These are phyloP conservation scores for Gossypium mustelinum DNA, from an alignment of 345 rosid genomes.

Conservation along the genomic window DNA sequence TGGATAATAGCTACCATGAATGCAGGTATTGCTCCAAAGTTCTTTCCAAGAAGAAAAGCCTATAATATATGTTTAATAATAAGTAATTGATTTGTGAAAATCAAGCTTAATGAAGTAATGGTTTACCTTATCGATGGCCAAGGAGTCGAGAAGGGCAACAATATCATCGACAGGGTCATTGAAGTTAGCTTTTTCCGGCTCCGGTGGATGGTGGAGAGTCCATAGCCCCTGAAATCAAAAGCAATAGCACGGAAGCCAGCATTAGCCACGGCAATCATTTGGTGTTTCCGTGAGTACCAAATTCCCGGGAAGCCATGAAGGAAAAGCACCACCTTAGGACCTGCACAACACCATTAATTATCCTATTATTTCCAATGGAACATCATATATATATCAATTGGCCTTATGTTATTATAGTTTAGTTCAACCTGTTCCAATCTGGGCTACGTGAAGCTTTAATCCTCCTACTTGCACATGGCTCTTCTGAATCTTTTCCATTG, in stretches of 20 bases:
- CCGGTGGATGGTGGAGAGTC: slow-evolving; percentile 22
- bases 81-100: no score
- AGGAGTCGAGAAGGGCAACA: slow-evolving; percentile 27
- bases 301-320: slow-evolving; percentile 41
- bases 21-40: slow-evolving; percentile 28
- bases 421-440: neutral
- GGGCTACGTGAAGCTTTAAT: neutral
- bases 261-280: slow-evolving; percentile 32
- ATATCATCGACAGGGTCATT: slow-evolving; percentile 32
- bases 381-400: neutral
- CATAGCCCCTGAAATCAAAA: slow-evolving; percentile 42
- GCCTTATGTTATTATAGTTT: neutral
- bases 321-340: slow-evolving; percentile 30
- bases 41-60: slow-evolving; percentile 40
- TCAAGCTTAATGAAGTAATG: neutral
- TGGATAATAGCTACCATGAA: slow-evolving; percentile 20
- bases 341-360: neutral
- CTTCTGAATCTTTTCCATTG: slow-evolving; percentile 4
- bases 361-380: neutral
- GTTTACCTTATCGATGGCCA: slow-evolving; percentile 23
- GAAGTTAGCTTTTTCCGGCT: slow-evolving; percentile 28
- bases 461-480: slow-evolving; percentile 7
- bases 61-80: neutral
- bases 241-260: slow-evolving; percentile 23
- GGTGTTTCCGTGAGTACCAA: slow-evolving; percentile 48